phyloP scores from a whole-genome alignment of 164 flowering plant species.

The Nelumbo lutea region DNA sequence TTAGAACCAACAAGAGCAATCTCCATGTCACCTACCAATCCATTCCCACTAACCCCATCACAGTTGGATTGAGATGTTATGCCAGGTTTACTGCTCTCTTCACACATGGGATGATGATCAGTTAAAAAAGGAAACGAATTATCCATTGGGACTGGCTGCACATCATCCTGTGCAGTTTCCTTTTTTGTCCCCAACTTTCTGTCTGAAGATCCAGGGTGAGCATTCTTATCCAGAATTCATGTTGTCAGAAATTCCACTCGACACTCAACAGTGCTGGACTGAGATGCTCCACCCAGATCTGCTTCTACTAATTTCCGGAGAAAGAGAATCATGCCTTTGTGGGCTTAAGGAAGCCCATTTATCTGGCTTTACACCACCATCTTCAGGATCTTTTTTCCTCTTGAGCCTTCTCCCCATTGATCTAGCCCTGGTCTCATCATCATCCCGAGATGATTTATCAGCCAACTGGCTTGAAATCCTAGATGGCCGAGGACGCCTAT shows the following conservation, averaged over 20 bases:
- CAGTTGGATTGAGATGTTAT: no score
- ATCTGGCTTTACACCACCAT: not conserved
- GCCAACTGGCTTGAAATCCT: slow-evolving; percentile 34
- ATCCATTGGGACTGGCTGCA: slow-evolving; percentile 9
- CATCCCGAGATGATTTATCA: slow-evolving; percentile 31
- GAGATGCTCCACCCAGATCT: not conserved
- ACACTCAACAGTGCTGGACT: not conserved
- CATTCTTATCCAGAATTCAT: not conserved
- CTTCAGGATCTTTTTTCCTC: slow-evolving; percentile 16
- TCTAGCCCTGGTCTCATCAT: slow-evolving; percentile 20
- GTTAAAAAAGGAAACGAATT: not conserved
- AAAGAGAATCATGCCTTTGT: slow-evolving; percentile 3
- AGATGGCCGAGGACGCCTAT: slow-evolving; percentile 52
- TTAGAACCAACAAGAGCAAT: no score
- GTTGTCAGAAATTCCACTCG: not conserved
- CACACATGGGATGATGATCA: no score
- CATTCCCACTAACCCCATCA: no score
- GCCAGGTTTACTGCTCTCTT: no score
- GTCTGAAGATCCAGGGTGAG: not conserved
- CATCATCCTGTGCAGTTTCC: not conserved
- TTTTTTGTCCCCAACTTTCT: not conserved
- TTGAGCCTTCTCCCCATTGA: slow-evolving; percentile 25
- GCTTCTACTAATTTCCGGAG: not conserved
- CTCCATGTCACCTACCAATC: no score
- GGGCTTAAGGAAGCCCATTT: slow-evolving; percentile 14